Conservation (phyloP, 2,329 filamentous ascomycete genomes). For the Metarhizium sp. region DNA sequence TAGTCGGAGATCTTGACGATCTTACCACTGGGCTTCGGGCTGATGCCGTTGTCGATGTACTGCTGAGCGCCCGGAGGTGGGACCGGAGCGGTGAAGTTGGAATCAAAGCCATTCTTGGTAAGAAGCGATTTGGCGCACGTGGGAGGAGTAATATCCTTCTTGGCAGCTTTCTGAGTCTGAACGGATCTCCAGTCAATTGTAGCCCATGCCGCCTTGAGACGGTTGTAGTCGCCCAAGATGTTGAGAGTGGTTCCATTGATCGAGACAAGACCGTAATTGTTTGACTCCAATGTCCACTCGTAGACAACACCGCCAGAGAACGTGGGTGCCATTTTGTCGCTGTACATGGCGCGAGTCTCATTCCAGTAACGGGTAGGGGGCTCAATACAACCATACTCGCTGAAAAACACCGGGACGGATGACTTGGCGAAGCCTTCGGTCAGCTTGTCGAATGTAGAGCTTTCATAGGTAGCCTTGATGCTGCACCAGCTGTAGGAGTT, state of each 20-base stretch:
- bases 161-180: constrained; percentile 50
- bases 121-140: constrained; percentile 61
- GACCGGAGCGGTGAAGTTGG: constrained; percentile 67
- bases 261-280: constrained; percentile 56
- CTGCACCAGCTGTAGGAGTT: constrained; percentile 67
- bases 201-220: constrained; percentile 65
- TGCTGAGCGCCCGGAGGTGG: constrained; percentile 58
- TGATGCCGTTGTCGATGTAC: constrained; percentile 70
- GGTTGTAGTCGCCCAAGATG: constrained; percentile 58
- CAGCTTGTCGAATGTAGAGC: constrained; percentile 53
- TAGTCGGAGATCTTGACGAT: constrained; percentile 60
- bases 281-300: constrained; percentile 65
- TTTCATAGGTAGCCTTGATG: constrained; percentile 48
- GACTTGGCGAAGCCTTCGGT: constrained; percentile 55
- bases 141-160: constrained; percentile 42
- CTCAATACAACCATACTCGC: constrained; percentile 71
- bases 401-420: constrained; percentile 71
- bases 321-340: constrained; percentile 54
- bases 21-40: constrained; percentile 52
- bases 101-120: constrained; percentile 56
- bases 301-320: constrained; percentile 75
- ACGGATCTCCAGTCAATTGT: constrained; percentile 64
- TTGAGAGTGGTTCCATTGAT: constrained; percentile 48
- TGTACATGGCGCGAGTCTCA: constrained; percentile 65
- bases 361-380: constrained; percentile 64